Evolutionary conservation across 129 eudicot genomes (phyloP).

Genomic region (Flaveria ramosissima): DNA sequence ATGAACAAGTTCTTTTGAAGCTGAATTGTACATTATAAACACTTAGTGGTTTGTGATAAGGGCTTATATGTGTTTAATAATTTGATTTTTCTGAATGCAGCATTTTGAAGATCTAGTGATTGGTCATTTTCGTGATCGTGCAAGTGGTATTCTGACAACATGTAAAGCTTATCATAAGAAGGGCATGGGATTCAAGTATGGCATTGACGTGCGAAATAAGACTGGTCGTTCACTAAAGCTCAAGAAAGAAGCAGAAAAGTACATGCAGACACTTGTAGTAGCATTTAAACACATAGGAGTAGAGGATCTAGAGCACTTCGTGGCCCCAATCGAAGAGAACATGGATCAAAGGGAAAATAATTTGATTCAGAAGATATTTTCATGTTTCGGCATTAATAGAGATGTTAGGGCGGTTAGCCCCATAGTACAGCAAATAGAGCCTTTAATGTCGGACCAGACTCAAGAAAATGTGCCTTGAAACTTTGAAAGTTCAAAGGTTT

Average conservation of each 20-base stretch:
- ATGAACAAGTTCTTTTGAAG: too few relatives aligned
- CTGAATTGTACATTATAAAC: neutral
- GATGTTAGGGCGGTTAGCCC: neutral
- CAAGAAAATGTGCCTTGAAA: too few relatives aligned
- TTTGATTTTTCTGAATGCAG: conserved; percentile 41
- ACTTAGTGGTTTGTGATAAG: neutral
- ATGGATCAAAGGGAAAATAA: neutral
- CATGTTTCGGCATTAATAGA: conserved; percentile 17
- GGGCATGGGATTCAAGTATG: conserved; percentile 64
- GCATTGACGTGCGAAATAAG: conserved; percentile 41
- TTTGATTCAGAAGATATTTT: conserved; percentile 34
- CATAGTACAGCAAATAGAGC: too few relatives aligned
- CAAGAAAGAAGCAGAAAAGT: conserved; percentile 35
- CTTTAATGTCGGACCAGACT: too few relatives aligned
- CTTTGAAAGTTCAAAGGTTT: too few relatives aligned
- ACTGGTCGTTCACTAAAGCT: conserved; percentile 41
- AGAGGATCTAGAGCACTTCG: conserved; percentile 52
- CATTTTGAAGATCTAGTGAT: conserved; percentile 74
- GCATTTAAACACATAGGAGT: conserved; percentile 60
- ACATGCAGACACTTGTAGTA: conserved; percentile 42
- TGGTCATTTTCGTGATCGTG: conserved; percentile 64
- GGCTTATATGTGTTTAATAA: neutral
- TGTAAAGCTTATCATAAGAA: conserved; percentile 57
- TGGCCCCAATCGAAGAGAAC: neutral
- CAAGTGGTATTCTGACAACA: conserved; percentile 54